Evolutionary conservation across 2,329 filamentous ascomycete species (phyloP), one percentile per base, ranked within the genome.

Genomic region (Fusarium sp.): DNA sequence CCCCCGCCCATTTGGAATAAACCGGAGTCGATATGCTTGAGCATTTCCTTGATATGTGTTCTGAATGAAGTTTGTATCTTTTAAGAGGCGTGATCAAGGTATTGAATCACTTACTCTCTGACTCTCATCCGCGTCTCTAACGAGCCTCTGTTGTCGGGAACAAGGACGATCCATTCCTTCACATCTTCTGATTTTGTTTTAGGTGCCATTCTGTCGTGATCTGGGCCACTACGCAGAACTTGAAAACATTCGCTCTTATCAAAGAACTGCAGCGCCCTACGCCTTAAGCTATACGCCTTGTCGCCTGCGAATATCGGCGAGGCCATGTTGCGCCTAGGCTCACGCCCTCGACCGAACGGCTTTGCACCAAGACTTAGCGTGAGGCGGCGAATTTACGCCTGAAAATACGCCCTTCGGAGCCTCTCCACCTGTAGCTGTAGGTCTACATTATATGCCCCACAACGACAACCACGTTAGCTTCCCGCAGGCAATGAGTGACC

Each of bases 1-100:
- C 41, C 60, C 5, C 60, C 60, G 17, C 60, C 60, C 60, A 63
- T 63, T 13, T 60, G 60, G 18, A 60, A 60, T 9, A 63, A 22
- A 5, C 60, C 54, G 12, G 54, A 63, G 14, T 63, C 42, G 20
- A 63, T 41, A 11, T 60, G 54, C 0, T 48, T 2, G 3, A 41
- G 10, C 54, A 63, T 48, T 3, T 60, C 54, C 2, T 63, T n/a
- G 10, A 63, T 14, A 22, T 63, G 60, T 3, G 60, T 41, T 11
- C 60, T 62, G 20, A 13, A 18, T n/a, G 4, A 0, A 6, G 7
- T 45, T 56, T 10, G 7, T 45, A 44, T 36, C 2, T 17, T 42
- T 2, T 2, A 24, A 38, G 7, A 20, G 10, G 5, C 13, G 5
- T 28, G 17, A 28, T 6, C 11, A 13, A 20, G 9, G 11, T 3